Evolutionary conservation across 2,329 filamentous ascomycete species (phyloP).

Genomic region (Chrysosporium queenslandicum): DNA sequence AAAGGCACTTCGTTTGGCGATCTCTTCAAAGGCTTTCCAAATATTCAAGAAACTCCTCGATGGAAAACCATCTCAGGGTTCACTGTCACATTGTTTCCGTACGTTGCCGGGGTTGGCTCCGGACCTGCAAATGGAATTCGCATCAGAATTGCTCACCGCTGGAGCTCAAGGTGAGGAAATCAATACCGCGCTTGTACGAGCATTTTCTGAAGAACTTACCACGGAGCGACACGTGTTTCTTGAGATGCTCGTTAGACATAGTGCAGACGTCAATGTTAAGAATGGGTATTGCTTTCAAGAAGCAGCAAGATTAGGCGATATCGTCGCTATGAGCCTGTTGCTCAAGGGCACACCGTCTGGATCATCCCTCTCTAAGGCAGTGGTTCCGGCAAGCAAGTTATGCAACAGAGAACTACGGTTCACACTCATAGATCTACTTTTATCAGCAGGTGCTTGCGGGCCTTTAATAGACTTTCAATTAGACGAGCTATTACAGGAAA

Average conservation of each 20-base stretch:
- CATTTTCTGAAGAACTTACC: constrained; percentile 8
- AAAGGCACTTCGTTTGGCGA: constrained; percentile 17
- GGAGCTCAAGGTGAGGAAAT: constrained; percentile 17
- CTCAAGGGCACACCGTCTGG: constrained; percentile 15
- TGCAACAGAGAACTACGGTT: constrained; percentile 13
- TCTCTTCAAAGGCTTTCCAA: constrained; percentile 13
- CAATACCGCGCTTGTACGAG: constrained; percentile 9
- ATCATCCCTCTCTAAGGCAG: constrained; percentile 14
- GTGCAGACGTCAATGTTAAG: constrained; percentile 16
- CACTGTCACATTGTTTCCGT: constrained; percentile 15
- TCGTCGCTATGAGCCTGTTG: constrained; percentile 15
- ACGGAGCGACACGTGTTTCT: constrained; percentile 15
- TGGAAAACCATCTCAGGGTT: constrained; percentile 14
- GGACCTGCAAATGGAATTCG: constrained; percentile 11
- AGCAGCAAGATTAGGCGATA: constrained; percentile 14
- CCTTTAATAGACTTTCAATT: constrained; percentile 15
- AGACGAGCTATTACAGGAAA: constrained; percentile 14
- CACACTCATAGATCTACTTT: constrained; percentile 16
- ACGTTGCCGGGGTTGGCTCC: constrained; percentile 10
- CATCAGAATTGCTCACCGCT: constrained; percentile 14
- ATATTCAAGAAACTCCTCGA: constrained; percentile 17
- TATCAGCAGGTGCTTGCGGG: constrained; percentile 16
- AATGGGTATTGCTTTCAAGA: constrained; percentile 17
- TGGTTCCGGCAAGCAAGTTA: constrained; percentile 13
- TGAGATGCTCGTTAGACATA: constrained; percentile 15